phyloP scores from a whole-genome alignment of 106 monocot species.

The Hemerocallis citrina region DNA sequence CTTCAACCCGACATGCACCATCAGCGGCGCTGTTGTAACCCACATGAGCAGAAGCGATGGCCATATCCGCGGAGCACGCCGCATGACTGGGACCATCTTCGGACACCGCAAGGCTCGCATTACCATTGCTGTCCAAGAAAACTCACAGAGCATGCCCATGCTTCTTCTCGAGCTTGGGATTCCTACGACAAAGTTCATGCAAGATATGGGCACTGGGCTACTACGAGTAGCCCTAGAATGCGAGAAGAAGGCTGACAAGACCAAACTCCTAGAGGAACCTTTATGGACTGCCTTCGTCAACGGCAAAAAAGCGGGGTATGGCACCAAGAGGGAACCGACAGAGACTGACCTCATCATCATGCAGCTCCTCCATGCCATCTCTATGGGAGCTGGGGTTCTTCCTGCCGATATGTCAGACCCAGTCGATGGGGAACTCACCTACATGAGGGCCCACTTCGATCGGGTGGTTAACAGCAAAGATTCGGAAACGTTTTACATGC shows the following conservation, averaged over 20 bases:
- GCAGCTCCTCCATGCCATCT: constrained; percentile 76
- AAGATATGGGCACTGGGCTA: constrained; percentile 63
- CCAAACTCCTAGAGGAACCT: constrained; percentile 66
- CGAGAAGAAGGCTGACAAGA: constrained; percentile 60
- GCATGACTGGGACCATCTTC: constrained; percentile 82
- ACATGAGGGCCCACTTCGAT: constrained; percentile 82
- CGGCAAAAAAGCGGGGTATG: constrained; percentile 62
- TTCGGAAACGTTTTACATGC: constrained; percentile 96
- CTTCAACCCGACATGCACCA: constrained; percentile 47
- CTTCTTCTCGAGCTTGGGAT: constrained; percentile 65
- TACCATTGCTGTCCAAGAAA: constrained; percentile 66
- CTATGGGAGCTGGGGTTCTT: constrained; percentile 92
- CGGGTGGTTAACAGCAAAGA: constrained; percentile 69
- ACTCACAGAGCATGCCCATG: constrained; percentile 44
- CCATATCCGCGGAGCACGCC: constrained; percentile 63
- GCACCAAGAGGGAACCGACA: constrained; percentile 47
- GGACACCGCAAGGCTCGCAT: constrained; percentile 72
- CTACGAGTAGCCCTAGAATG: constrained; percentile 83
- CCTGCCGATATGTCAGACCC: constrained; percentile 39
- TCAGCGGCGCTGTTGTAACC: constrained; percentile 34
- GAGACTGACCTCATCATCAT: constrained; percentile 59
- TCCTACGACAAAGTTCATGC: constrained; percentile 66
- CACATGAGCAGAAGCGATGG: constrained; percentile 24
- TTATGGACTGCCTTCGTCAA: constrained; percentile 72
- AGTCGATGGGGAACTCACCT: constrained; percentile 74